phyloP scores from a whole-genome alignment of 2,329 filamentous ascomycete species.

The Exophiala aquamarina region DNA sequence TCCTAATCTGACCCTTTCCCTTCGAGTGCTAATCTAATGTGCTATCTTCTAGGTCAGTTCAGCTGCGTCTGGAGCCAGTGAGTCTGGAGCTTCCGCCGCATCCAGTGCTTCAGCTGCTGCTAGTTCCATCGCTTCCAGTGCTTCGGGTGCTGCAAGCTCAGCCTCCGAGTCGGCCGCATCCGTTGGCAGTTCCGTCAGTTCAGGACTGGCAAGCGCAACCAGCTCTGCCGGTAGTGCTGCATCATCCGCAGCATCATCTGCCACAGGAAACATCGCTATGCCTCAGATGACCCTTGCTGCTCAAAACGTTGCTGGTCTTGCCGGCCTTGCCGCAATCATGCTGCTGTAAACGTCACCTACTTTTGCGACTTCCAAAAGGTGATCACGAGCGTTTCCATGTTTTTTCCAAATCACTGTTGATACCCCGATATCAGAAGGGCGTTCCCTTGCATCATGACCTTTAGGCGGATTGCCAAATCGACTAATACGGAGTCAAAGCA shows the following conservation, averaged over 20 bases:
- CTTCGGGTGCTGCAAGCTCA: slow-evolving; percentile 24
- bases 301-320: slow-evolving; percentile 34
- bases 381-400: slow-evolving; percentile 16
- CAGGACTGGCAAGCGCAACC: slow-evolving; percentile 20
- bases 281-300: slow-evolving; percentile 28
- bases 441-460: slow-evolving; percentile 13
- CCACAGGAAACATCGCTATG: slow-evolving; percentile 13
- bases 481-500: slow-evolving; percentile 6
- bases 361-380: slow-evolving; percentile 6
- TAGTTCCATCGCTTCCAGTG: slow-evolving; percentile 21
- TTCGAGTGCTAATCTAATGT: slow-evolving; percentile 8
- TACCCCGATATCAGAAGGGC: slow-evolving; percentile 20
- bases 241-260: slow-evolving; percentile 3
- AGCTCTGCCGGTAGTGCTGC: slow-evolving; percentile 13
- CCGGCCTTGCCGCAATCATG: slow-evolving; percentile 44
- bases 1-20: slow-evolving; percentile 14
- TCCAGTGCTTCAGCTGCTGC: slow-evolving; percentile 19
- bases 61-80: slow-evolving; percentile 20
- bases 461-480: slow-evolving; percentile 4
- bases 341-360: slow-evolving; percentile 35
- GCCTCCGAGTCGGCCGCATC: slow-evolving; percentile 24
- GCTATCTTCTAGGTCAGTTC: slow-evolving; percentile 5
- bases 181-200: slow-evolving; percentile 16
- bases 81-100: slow-evolving; percentile 11
- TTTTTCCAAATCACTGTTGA: slow-evolving; percentile 25